These are phyloP conservation scores for Kregervanrija fluxuum DNA, from an alignment of 805 yeast genomes.

Conservation along the genomic window DNA sequence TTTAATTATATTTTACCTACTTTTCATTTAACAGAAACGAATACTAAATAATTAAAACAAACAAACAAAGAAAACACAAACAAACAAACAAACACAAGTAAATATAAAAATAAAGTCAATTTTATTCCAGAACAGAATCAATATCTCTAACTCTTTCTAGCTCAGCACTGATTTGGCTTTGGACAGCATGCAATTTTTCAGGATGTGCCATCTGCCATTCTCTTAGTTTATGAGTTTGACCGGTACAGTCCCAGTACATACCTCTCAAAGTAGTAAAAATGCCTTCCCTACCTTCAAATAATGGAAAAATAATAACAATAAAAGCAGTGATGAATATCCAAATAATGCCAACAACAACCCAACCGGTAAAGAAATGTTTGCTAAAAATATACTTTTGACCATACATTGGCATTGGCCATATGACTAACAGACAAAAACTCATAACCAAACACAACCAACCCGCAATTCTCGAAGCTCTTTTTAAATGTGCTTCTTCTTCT, in stretches of 20 bases:
- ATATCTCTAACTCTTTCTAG: slow-evolving; percentile 18
- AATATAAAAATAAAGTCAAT: too few species aligned
- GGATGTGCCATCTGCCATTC: slow-evolving; percentile 75
- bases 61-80: too few species aligned
- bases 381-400: slow-evolving; percentile 74
- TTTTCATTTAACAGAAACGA: too few species aligned
- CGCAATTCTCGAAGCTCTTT: slow-evolving; percentile 55
- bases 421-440: slow-evolving; percentile 54
- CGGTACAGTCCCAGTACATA: slow-evolving; percentile 77
- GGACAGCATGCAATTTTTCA: slow-evolving; percentile 68
- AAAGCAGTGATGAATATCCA: slow-evolving; percentile 70
- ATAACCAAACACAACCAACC: slow-evolving; percentile 51
- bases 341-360: slow-evolving; percentile 76
- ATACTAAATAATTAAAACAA: too few species aligned
- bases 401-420: slow-evolving; percentile 96
- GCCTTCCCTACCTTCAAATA: slow-evolving; percentile 67
- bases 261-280: slow-evolving; percentile 64
- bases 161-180: slow-evolving; percentile 49
- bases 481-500: slow-evolving; percentile 47
- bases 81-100: too few species aligned
- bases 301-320: slow-evolving; percentile 60
- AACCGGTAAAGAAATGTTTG: slow-evolving; percentile 75
- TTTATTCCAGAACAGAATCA: background rate
- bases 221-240: slow-evolving; percentile 63
- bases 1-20: too few species aligned